Percentiles rank a stretch among this genome's conserved stretches.
Evolutionary conservation across 2,329 filamentous ascomycete genomes (phyloP).

Genomic region (Penicillium sp.): DNA sequence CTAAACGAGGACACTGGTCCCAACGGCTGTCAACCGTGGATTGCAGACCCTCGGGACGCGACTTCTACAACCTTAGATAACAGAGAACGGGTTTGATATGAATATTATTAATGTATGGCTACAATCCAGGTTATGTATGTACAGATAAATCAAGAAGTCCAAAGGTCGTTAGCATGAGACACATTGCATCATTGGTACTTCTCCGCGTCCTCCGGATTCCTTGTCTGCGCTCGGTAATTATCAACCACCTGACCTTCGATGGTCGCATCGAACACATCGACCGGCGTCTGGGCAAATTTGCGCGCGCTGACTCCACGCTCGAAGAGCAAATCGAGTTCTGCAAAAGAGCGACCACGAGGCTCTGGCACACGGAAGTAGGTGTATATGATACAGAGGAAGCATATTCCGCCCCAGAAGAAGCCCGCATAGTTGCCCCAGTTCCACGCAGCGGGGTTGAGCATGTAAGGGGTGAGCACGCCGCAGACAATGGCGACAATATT

Average conservation of each 20-base stretch:
- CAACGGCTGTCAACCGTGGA: slow-evolving; percentile 20
- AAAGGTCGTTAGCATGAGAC: slow-evolving; percentile 18
- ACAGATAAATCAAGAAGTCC: slow-evolving; percentile 1
- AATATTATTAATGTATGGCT: not conserved
- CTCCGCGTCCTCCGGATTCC: slow-evolving; percentile 51
- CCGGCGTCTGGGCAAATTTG: slow-evolving; percentile 59
- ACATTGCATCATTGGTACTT: slow-evolving; percentile 35
- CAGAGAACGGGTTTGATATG: not conserved
- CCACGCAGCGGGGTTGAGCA: slow-evolving; percentile 84
- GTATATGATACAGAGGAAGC: slow-evolving; percentile 75
- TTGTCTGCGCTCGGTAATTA: slow-evolving; percentile 40
- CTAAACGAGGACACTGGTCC: not conserved
- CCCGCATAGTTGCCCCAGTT: slow-evolving; percentile 82
- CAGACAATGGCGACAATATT: slow-evolving; percentile 78
- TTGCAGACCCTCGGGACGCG: not conserved
- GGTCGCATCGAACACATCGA: slow-evolving; percentile 51
- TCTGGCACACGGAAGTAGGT: slow-evolving; percentile 78
- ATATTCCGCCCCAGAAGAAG: slow-evolving; percentile 82
- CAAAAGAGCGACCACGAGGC: slow-evolving; percentile 72
- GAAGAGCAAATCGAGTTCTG: slow-evolving; percentile 80
- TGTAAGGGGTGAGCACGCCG: slow-evolving; percentile 79
- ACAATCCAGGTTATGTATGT: slow-evolving; percentile 11
- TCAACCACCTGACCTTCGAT: slow-evolving; percentile 27
- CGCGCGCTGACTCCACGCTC: slow-evolving; percentile 66
- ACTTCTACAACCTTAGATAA: no score